A percentile compares a stretch with the other conserved stretches of the same genome.
Conservation (phyloP, 108 stramenopile species). For the Nitzschia inconspicua region DNA sequence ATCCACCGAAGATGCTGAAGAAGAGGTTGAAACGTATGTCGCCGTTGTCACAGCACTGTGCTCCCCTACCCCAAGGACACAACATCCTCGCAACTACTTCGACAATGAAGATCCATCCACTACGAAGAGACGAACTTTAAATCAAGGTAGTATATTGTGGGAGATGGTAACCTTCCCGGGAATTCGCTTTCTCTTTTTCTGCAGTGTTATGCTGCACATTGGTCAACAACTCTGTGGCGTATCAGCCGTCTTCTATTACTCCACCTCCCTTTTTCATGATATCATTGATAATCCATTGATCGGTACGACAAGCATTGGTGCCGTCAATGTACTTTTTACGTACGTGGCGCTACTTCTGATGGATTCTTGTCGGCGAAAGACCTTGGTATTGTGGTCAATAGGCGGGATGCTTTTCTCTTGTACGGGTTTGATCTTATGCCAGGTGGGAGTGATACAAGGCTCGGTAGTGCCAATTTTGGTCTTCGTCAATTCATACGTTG, state of each 20-base stretch:
- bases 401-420: constrained; percentile 39
- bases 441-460: constrained; percentile 31
- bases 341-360: constrained; percentile 69
- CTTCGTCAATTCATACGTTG: constrained; percentile 56
- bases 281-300: constrained; percentile 73
- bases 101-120: not conserved
- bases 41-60: constrained; percentile 26
- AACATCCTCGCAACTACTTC: not conserved
- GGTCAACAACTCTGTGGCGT: constrained; percentile 86
- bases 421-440: constrained; percentile 22
- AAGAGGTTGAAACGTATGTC: constrained; percentile 18
- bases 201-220: constrained; percentile 45
- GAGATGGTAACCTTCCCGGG: constrained; percentile 22
- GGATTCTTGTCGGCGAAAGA: constrained; percentile 51
- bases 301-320: constrained; percentile 52
- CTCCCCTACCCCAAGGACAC: no score
- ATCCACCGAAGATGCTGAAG: constrained; percentile 18
- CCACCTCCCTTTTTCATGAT: constrained; percentile 76
- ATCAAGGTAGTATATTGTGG: not conserved
- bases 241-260: constrained; percentile 93
- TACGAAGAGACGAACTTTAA: no score
- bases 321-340: constrained; percentile 73
- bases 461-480: constrained; percentile 44
- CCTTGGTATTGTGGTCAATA: constrained; percentile 53
- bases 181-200: constrained; percentile 18